phyloP scores from a whole-genome alignment of 176 grass and related monocot genomes.

The Poa pratensis region DNA sequence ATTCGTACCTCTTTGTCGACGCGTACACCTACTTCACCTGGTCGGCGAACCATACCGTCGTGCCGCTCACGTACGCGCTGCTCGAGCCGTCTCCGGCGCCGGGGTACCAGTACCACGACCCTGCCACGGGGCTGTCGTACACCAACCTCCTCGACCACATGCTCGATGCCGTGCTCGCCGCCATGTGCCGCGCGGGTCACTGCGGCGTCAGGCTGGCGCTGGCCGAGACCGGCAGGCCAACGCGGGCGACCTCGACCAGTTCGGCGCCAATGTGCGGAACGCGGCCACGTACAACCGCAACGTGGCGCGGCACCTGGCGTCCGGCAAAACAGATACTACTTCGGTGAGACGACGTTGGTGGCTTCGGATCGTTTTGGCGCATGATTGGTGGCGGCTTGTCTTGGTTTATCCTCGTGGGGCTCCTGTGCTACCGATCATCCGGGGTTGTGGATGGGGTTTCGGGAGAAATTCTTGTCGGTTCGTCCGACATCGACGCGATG shows the following conservation, averaged over 20 bases:
- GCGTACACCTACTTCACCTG: conserved; percentile 67
- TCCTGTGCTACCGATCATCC: too few species aligned
- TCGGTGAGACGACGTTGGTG: too few species aligned
- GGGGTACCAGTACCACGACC: conserved; percentile 45
- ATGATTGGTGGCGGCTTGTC: too few species aligned
- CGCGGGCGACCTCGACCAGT: conserved; percentile 58
- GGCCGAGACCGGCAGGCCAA: conserved; percentile 59
- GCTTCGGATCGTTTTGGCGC: too few species aligned
- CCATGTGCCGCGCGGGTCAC: conserved; percentile 42
- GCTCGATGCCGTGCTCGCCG: conserved; percentile 61
- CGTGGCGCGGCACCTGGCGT: conserved; percentile 51
- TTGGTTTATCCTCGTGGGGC: too few species aligned
- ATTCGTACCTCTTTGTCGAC: conserved; percentile 62
- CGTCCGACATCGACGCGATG: too few species aligned
- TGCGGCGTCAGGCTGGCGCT: conserved; percentile 25
- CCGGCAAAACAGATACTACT: too few species aligned
- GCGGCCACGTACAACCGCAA: conserved; percentile 78
- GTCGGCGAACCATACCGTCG: conserved; percentile 42
- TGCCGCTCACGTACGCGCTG: conserved; percentile 65
- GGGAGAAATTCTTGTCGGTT: too few species aligned
- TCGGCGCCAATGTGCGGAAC: conserved; percentile 64
- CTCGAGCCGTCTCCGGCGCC: conserved; percentile 34
- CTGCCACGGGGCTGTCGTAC: conserved; percentile 46
- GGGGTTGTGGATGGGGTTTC: too few species aligned
- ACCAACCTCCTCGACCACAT: conserved; percentile 70